Percentiles rank a stretch among this genome's conserved stretches.
Evolutionary conservation across 2,329 filamentous ascomycete genomes (phyloP).

Genomic region (Lasiodiplodia hormozganensis): DNA sequence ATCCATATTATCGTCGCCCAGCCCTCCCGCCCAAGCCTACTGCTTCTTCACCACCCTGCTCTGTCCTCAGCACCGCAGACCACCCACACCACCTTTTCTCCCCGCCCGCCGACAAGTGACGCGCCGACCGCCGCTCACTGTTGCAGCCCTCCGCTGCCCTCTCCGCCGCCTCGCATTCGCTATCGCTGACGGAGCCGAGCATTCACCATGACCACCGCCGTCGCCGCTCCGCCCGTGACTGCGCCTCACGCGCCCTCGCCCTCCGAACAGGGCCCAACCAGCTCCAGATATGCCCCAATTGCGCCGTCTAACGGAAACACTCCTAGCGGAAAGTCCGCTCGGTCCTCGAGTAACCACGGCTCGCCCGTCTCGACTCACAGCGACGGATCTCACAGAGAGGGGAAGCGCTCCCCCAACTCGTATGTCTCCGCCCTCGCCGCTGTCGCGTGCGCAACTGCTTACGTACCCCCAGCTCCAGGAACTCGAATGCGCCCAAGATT

Average conservation of each 20-base stretch:
- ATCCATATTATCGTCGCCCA: slow-evolving; percentile 28
- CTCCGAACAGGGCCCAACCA: slow-evolving; percentile 38
- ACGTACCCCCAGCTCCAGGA: slow-evolving; percentile 57
- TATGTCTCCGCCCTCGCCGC: slow-evolving; percentile 43
- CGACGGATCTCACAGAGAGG: slow-evolving; percentile 50
- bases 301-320: slow-evolving; percentile 50
- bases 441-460: not conserved
- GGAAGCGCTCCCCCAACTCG: slow-evolving; percentile 62
- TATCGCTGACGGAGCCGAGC: slow-evolving; percentile 15
- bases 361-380: slow-evolving; percentile 37
- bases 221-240: slow-evolving; percentile 52
- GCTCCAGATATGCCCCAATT: slow-evolving; percentile 49
- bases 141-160: slow-evolving; percentile 31
- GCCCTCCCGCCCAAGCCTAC: slow-evolving; percentile 22
- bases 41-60: slow-evolving; percentile 26
- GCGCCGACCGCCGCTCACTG: slow-evolving; percentile 34
- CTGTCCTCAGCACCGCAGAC: slow-evolving; percentile 23
- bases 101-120: not conserved
- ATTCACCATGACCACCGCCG: slow-evolving; percentile 54
- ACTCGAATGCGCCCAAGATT: slow-evolving; percentile 72
- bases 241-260: slow-evolving; percentile 46
- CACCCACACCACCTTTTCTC: slow-evolving; percentile 29
- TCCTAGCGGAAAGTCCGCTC: slow-evolving; percentile 42
- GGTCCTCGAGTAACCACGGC: slow-evolving; percentile 49
- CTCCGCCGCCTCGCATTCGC: not conserved